Percentiles rank a stretch among this genome's conserved stretches.
Conservation (phyloP, 2,329 filamentous ascomycete species). For the Ophiostoma himal-ulmi region DNA sequence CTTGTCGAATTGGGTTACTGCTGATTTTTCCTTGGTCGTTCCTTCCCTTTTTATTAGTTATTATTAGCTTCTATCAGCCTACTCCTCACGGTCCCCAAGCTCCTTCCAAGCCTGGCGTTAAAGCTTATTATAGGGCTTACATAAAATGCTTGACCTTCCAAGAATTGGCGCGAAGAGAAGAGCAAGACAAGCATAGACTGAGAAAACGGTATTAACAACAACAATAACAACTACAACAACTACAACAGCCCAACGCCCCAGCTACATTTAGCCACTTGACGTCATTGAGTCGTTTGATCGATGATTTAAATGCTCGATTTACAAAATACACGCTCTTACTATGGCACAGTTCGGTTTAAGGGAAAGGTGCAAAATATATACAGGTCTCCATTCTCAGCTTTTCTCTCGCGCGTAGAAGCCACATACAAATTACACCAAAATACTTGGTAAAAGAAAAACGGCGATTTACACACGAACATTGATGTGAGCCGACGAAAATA, state of each 20-base stretch:
- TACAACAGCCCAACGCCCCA: background rate
- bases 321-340: background rate
- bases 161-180: background rate
- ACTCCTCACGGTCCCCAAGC: conserved; percentile 7
- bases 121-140: background rate
- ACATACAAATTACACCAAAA: background rate
- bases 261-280: background rate
- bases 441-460: background rate
- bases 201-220: background rate
- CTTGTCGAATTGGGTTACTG: conserved; percentile 2
- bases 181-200: background rate
- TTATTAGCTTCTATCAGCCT: background rate
- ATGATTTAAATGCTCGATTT: background rate
- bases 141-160: background rate
- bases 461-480: background rate
- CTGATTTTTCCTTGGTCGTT: background rate
- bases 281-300: background rate
- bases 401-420: background rate
- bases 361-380: background rate
- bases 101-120: background rate
- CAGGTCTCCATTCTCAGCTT: background rate
- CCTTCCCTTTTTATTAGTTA: background rate
- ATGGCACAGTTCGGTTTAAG: background rate
- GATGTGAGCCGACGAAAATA: conserved; percentile 6
- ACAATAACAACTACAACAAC: background rate